Evolutionary conservation across 139 green algal species (phyloP).

Genomic region (Chlamydomonas sp.): DNA sequence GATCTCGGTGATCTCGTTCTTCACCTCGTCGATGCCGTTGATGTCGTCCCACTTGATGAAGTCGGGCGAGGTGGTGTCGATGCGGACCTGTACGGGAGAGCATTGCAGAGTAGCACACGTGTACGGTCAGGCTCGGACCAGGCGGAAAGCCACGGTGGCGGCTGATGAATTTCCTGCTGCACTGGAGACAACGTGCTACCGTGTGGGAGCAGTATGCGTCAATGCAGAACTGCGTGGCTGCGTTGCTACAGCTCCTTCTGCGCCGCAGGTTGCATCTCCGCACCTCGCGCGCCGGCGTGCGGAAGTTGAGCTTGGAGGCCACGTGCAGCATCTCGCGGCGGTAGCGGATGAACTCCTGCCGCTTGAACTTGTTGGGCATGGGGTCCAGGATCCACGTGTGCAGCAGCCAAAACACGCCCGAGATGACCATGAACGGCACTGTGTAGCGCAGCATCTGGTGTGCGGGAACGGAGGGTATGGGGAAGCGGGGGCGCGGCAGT

Average conservation of each 20-base stretch:
- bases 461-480: not conserved
- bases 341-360: constrained; percentile 60
- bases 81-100: constrained; percentile 49
- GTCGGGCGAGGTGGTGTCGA: constrained; percentile 58
- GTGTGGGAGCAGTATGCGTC: too few relatives aligned
- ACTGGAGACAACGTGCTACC: too few relatives aligned
- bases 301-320: constrained; percentile 67
- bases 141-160: too few relatives aligned
- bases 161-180: too few relatives aligned
- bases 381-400: constrained; percentile 70
- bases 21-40: constrained; percentile 72
- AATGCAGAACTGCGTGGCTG: too few relatives aligned
- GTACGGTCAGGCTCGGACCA: not conserved
- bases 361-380: constrained; percentile 61
- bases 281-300: constrained; percentile 63
- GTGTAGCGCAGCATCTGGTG: constrained; percentile 58
- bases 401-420: constrained; percentile 64
- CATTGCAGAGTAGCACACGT: not conserved
- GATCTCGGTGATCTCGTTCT: constrained; percentile 69
- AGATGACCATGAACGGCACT: constrained; percentile 65
- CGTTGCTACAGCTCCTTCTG: too few relatives aligned
- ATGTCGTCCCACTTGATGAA: constrained; percentile 75
- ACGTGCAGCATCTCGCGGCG: constrained; percentile 67
- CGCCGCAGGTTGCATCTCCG: not conserved
- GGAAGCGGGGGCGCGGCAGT: not conserved